Evolutionary conservation across 164 flowering plant genomes (phyloP), one percentile per base, ranked within the genome.

Genomic region (Chimonanthus salicifolius): DNA sequence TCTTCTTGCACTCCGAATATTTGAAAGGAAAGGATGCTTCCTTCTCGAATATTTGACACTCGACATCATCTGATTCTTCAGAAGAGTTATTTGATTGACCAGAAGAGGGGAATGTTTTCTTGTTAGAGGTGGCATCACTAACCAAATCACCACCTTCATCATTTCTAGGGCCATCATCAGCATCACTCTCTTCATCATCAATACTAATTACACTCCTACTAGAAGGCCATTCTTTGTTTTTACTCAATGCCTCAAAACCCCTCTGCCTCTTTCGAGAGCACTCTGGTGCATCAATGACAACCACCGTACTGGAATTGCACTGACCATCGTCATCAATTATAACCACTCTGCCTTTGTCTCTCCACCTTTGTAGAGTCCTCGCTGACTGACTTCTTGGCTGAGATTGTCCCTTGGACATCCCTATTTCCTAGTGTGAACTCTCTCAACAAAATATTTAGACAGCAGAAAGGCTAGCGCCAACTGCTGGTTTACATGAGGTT

Each of bases 171-270:
- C 44, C 70, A 5, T 75, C 80, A 58, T 49, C 77, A 71, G 73
- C 83, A 68, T 73, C 54, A 54, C 64, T 72, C 9, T 77, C 82
- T 67, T 85, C 90, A 78, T 90, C 94, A 80, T 89, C 94, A 78
- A 89, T 86, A 73, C 79, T 82, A 70, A 89, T 88, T n/a, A 88
- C 70, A 67, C 65, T 69, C 51, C 33, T 64, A 1, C 33, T 33
- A 13, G 60, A 50, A 49, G 82, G 72, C 66, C 63, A 18, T 43
- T 72, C 81, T 68, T 60, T 72, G 11, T 72, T 78, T 58, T 65
- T 71, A 64, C 71, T 77, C 13, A 8, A 58, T 18, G 15, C 67
- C 54, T 70, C 63, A 6, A 85, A 75, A 13, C 75, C 75, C 69
- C 69, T 74, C 2, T 54, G 70, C 3, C 79, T 85, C 50, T 70